A percentile compares a stretch with the other conserved stretches of the same genome.
Conservation (phyloP, 176 grass and related monocot genomes). For the Carex cristatella region DNA sequence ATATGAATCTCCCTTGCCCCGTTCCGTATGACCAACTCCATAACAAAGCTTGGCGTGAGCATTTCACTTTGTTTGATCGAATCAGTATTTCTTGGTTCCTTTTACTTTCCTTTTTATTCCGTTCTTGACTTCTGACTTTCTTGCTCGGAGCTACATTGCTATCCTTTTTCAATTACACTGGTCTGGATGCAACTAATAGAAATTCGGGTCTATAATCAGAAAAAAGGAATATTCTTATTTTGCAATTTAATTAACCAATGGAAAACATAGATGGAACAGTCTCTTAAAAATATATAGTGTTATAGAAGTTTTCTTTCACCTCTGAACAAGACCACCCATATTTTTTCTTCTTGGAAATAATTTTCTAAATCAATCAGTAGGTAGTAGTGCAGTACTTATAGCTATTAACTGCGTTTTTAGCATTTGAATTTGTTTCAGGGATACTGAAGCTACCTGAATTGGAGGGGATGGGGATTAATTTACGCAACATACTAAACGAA, state of each 20-base stretch:
- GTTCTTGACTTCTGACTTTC: slow-evolving; percentile 13
- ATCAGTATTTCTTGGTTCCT: neutral
- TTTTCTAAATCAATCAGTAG: neutral
- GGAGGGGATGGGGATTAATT: slow-evolving; percentile 54
- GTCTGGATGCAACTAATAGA: neutral
- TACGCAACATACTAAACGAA: slow-evolving; percentile 42
- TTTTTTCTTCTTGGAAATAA: neutral
- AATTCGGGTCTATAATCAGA: neutral
- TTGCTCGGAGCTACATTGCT: neutral
- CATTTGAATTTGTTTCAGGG: slow-evolving; percentile 32
- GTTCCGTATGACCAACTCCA: slow-evolving; percentile 51
- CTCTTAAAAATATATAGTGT: too few species aligned
- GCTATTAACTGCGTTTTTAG: neutral
- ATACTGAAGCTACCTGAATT: slow-evolving; percentile 40
- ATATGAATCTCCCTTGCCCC: slow-evolving; percentile 66
- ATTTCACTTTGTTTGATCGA: neutral
- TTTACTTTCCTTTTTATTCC: neutral
- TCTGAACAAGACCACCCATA: neutral
- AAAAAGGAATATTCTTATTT: neutral
- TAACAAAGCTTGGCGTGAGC: slow-evolving; percentile 57
- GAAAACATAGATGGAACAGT: neutral
- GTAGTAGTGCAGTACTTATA: neutral
- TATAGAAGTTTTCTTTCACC: too few species aligned
- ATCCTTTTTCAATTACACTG: neutral
- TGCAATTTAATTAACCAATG: neutral